A percentile compares a stretch with the other conserved stretches of the same genome.
Conservation (phyloP, 2,329 filamentous ascomycete species). For the Cytospora paraplurivora region DNA sequence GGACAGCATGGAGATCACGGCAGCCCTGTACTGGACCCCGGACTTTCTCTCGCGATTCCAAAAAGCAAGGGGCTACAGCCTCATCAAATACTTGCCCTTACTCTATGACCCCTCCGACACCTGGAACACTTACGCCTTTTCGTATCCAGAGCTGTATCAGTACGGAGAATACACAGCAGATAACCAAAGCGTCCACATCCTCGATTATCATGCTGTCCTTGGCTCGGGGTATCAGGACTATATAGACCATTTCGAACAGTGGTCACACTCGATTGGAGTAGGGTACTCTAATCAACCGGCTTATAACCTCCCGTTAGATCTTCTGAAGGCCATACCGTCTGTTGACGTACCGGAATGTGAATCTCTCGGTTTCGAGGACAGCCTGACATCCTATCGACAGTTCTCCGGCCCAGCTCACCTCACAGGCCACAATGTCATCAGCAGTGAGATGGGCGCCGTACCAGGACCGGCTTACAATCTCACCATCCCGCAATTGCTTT, state of each 20-base stretch:
- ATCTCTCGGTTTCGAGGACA: slow-evolving; percentile 40
- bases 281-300: slow-evolving; percentile 43
- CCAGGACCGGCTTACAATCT: slow-evolving; percentile 33
- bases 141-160: slow-evolving; percentile 15
- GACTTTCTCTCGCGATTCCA: slow-evolving; percentile 37
- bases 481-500: slow-evolving; percentile 36
- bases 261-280: slow-evolving; percentile 38
- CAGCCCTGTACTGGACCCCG: slow-evolving; percentile 42
- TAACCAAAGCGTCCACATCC: slow-evolving; percentile 11
- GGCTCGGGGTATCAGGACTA: slow-evolving; percentile 33
- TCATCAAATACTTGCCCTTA: slow-evolving; percentile 40
- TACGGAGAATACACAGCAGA: slow-evolving; percentile 12
- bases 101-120: slow-evolving; percentile 27
- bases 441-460: slow-evolving; percentile 42
- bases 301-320: slow-evolving; percentile 47
- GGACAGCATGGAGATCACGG: slow-evolving; percentile 40
- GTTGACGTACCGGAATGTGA: slow-evolving; percentile 47
- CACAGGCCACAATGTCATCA: slow-evolving; percentile 42
- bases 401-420: slow-evolving; percentile 44
- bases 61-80: slow-evolving; percentile 37
- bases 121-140: slow-evolving; percentile 1
- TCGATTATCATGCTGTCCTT: slow-evolving; percentile 8
- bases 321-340: slow-evolving; percentile 41
- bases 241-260: slow-evolving; percentile 36
- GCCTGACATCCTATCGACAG: slow-evolving; percentile 45